A percentile compares a stretch with the other conserved stretches of the same genome.
These are phyloP conservation scores for Penicillium polonicum DNA, from an alignment of 2,329 filamentous ascomycete species.

Conservation along the genomic window DNA sequence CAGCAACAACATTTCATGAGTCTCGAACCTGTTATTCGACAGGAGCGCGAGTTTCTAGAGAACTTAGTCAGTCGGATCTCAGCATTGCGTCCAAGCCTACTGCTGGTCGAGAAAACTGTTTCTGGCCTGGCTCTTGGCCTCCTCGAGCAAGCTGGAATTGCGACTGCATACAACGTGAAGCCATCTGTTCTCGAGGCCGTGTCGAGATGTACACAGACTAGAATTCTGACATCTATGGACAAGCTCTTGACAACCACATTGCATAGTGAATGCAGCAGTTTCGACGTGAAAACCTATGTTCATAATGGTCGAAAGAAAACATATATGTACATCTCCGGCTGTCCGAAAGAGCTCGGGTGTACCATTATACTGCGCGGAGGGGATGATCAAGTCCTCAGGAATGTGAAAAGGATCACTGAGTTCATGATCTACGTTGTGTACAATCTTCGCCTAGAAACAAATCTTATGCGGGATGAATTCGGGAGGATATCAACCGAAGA, in stretches of 20 bases:
- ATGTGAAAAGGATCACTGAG: slow-evolving; percentile 89
- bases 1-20: slow-evolving; percentile 98
- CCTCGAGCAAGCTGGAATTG: slow-evolving; percentile 82
- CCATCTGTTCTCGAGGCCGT: slow-evolving; percentile 93
- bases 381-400: slow-evolving; percentile 66
- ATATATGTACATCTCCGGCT: slow-evolving; percentile 92
- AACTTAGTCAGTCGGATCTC: slow-evolving; percentile 91
- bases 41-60: slow-evolving; percentile 89
- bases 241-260: slow-evolving; percentile 77
- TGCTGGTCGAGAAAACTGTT: slow-evolving; percentile 90
- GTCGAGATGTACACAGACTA: slow-evolving; percentile 84
- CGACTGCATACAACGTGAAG: slow-evolving; percentile 96
- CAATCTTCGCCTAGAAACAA: slow-evolving; percentile 93
- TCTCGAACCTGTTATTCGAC: slow-evolving; percentile 90
- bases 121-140: slow-evolving; percentile 88
- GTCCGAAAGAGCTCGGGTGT: slow-evolving; percentile 83
- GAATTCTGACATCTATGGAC: slow-evolving; percentile 91
- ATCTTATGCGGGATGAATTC: slow-evolving; percentile 87
- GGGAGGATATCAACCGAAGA: slow-evolving; percentile 70
- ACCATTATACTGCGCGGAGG: slow-evolving; percentile 89
- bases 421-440: slow-evolving; percentile 99
- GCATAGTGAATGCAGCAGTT: slow-evolving; percentile 77
- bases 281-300: slow-evolving; percentile 94
- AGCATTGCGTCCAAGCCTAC: slow-evolving; percentile 76
- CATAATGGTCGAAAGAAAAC: slow-evolving; percentile 84